These are phyloP conservation scores for Fusarium cyanostomum DNA, from an alignment of 2,329 filamentous ascomycete genomes.

Conservation along the genomic window DNA sequence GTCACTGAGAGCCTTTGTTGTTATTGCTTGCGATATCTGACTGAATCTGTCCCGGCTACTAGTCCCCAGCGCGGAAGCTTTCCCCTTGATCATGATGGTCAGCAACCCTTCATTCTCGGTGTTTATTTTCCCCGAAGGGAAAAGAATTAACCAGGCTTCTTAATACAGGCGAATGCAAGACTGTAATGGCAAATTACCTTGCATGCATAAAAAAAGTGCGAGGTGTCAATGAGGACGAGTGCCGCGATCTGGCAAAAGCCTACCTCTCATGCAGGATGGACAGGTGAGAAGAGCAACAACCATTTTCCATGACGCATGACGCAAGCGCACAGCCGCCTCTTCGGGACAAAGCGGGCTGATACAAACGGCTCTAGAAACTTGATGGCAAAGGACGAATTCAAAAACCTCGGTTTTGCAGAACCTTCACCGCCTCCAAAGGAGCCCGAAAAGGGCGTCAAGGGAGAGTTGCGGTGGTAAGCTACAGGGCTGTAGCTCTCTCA, in stretches of 20 bases:
- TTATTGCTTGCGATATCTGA: conserved; percentile 3
- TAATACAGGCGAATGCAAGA: conserved; percentile 86
- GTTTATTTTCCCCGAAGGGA: not conserved
- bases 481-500: not conserved
- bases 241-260: conserved; percentile 83
- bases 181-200: conserved; percentile 86
- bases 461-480: conserved; percentile 50
- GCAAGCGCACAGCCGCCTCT: conserved; percentile 8
- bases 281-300: conserved; percentile 64
- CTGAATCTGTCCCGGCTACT: conserved; percentile 22
- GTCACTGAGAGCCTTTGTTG: conserved; percentile 44
- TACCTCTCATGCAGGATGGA: conserved; percentile 97
- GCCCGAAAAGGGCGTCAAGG: conserved; percentile 50
- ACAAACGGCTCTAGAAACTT: conserved; percentile 70
- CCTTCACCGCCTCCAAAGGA: conserved; percentile 38
- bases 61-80: conserved; percentile 93
- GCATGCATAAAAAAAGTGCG: conserved; percentile 84
- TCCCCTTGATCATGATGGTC: conserved; percentile 87
- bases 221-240: conserved; percentile 87
- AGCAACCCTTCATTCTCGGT: conserved; percentile 25
- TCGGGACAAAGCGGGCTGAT: conserved; percentile 32
- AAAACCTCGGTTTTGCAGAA: conserved; percentile 82
- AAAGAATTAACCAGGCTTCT: conserved; percentile 9
- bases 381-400: conserved; percentile 95
- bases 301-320: conserved; percentile 18